Evolutionary conservation across 1,284 basidiomycete genomes (phyloP).

Genomic region (Sphaerobolus stellatus): DNA sequence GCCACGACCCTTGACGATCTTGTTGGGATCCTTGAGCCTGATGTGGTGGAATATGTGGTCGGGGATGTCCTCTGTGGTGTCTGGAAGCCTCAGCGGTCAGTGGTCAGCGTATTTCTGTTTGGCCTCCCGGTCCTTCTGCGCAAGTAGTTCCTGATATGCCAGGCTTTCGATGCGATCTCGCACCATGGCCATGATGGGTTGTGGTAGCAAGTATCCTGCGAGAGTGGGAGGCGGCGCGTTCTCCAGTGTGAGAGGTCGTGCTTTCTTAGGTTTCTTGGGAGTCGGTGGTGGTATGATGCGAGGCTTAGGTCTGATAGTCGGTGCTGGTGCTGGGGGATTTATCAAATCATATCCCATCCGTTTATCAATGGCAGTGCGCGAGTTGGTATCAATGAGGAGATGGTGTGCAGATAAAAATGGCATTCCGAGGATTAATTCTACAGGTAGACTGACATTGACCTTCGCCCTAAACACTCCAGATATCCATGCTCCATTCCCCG

Average conservation of each 20-base stretch:
- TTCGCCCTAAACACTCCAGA: too few relatives aligned
- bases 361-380: too few relatives aligned
- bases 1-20: constrained; percentile 2
- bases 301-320: neutral
- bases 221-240: neutral
- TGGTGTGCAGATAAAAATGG: neutral
- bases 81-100: neutral
- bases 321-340: neutral
- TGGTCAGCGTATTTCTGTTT: neutral
- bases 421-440: too few relatives aligned
- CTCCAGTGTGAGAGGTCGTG: neutral
- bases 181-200: neutral
- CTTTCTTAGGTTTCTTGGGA: neutral
- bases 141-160: constrained; percentile 11
- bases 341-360: neutral
- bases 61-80: neutral
- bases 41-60: neutral
- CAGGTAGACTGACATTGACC: too few relatives aligned
- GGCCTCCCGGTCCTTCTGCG: constrained; percentile 2
- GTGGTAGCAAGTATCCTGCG: neutral
- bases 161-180: constrained; percentile 17
- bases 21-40: constrained; percentile 24
- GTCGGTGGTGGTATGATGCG: neutral
- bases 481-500: too few relatives aligned
- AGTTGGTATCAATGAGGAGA: neutral